Conservation (phyloP, 495 filamentous ascomycete species). For the Talaromyces borbonicus region DNA sequence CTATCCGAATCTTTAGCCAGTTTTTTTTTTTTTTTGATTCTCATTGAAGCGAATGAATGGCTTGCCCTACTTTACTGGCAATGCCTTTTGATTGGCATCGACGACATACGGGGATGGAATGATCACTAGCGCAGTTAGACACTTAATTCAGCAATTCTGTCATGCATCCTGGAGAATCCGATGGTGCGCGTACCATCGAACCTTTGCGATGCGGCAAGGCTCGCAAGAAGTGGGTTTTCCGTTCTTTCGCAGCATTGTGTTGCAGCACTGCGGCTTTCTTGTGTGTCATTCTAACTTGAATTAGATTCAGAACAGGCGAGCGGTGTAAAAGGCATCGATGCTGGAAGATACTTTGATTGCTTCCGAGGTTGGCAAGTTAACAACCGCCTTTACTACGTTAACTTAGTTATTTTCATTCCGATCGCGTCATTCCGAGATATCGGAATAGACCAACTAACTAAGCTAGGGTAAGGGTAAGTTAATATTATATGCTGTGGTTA, state of each 20-base stretch:
- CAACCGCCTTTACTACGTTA: too few relatives aligned
- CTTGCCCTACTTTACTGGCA: neutral
- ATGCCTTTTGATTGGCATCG: constrained; percentile 14
- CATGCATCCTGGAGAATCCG: neutral
- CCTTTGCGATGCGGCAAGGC: constrained; percentile 27
- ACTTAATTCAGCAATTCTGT: neutral
- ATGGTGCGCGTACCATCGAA: constrained; percentile 15
- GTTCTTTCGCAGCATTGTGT: constrained; percentile 16
- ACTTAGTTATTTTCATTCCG: neutral
- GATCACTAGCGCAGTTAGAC: too few relatives aligned
- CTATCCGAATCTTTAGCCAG: neutral
- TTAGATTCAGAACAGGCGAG: neutral
- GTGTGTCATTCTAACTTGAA: neutral
- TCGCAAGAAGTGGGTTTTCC: constrained; percentile 26
- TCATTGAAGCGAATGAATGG: neutral
- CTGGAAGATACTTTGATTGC: too few relatives aligned
- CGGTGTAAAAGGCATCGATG: too few relatives aligned
- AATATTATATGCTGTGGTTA: too few relatives aligned
- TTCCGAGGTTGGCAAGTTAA: too few relatives aligned
- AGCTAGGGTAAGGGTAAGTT: too few relatives aligned
- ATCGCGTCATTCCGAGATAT: neutral
- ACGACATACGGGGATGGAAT: constrained; percentile 15
- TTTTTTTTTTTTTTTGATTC: neutral
- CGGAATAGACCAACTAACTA: neutral
- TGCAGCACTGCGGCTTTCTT: neutral